phyloP scores from a whole-genome alignment of 1,139 yeast genomes.

The Diutina neorugosa region DNA sequence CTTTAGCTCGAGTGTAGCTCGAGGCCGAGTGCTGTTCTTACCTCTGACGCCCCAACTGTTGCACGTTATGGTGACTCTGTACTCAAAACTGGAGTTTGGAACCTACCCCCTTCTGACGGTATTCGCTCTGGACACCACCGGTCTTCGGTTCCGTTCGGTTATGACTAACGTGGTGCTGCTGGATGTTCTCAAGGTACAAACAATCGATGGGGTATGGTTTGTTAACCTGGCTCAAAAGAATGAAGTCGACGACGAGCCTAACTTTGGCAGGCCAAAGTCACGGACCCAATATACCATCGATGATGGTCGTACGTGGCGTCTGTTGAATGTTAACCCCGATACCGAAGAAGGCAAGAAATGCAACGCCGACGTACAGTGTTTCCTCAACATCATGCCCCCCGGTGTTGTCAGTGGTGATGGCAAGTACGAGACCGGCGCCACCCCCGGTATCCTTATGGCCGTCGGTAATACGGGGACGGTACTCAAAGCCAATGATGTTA shows the following conservation, averaged over 20 bases:
- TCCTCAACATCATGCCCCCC: conserved; percentile 42
- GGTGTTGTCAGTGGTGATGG: conserved; percentile 45
- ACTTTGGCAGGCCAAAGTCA: conserved; percentile 8
- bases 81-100: conserved; percentile 17
- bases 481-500: conserved; percentile 11
- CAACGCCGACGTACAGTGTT: conserved; percentile 34
- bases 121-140: conserved; percentile 52
- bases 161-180: conserved; percentile 29
- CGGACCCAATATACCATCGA: conserved; percentile 38
- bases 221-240: conserved; percentile 28
- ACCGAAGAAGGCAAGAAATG: conserved; percentile 38
- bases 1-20: conserved; percentile 31
- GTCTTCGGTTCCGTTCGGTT: conserved; percentile 39
- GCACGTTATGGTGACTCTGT: conserved; percentile 29
- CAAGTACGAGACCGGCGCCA: conserved; percentile 45
- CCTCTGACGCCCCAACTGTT: conserved; percentile 47
- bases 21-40: conserved; percentile 38
- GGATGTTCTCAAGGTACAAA: conserved; percentile 39
- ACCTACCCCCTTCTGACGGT: conserved; percentile 24
- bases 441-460: conserved; percentile 63
- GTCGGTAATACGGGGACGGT: conserved; percentile 39
- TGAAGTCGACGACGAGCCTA: conserved; percentile 9
- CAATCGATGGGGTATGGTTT: conserved; percentile 64
- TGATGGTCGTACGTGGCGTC: conserved; percentile 55
- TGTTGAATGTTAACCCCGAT: conserved; percentile 6